phyloP scores from a whole-genome alignment of 2,329 filamentous ascomycete species.

The Alternaria consortialis region DNA sequence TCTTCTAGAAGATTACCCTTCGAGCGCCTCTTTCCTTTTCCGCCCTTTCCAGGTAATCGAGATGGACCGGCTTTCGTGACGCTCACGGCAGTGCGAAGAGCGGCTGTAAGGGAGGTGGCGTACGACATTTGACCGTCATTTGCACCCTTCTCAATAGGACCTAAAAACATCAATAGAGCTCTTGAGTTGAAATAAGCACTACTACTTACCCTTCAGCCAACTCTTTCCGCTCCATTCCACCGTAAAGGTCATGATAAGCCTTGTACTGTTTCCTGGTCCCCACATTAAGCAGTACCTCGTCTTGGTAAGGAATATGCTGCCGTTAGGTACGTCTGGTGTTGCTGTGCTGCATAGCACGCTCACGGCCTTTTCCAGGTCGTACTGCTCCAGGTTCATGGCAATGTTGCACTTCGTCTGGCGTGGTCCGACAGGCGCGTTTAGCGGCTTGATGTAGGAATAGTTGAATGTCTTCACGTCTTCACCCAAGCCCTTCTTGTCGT shows the following conservation, averaged over 20 bases:
- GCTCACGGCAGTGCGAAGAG: conserved; percentile 76
- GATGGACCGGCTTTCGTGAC: conserved; percentile 65
- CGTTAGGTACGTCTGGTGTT: conserved; percentile 93
- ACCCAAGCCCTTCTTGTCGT: conserved; percentile 79
- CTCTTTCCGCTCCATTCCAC: conserved; percentile 98
- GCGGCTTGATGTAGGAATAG: conserved; percentile 91
- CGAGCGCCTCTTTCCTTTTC: conserved; percentile 62
- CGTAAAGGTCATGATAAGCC: conserved; percentile 85
- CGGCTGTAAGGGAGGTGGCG: conserved; percentile 79
- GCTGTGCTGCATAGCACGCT: conserved; percentile 84
- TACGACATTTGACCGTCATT: conserved; percentile 88
- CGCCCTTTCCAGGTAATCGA: conserved; percentile 58
- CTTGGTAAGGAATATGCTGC: conserved; percentile 89
- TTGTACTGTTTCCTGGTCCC: conserved; percentile 85
- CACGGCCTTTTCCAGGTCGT: conserved; percentile 88
- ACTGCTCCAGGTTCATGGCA: conserved; percentile 80
- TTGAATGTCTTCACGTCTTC: conserved; percentile 77
- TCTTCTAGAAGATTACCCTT: conserved; percentile 63
- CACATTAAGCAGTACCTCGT: conserved; percentile 95
- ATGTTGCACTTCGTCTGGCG: conserved; percentile 95
- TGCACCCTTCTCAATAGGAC: conserved; percentile 93
- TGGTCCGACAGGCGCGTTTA: conserved; percentile 84
- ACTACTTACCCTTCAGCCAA: conserved; percentile 87
- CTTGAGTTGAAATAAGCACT: background rate
- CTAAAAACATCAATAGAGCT: conserved; percentile 57